These are phyloP conservation scores for Gnomoniopsis sp. DNA, from an alignment of 2,329 filamentous ascomycete species.

Conservation along the genomic window DNA sequence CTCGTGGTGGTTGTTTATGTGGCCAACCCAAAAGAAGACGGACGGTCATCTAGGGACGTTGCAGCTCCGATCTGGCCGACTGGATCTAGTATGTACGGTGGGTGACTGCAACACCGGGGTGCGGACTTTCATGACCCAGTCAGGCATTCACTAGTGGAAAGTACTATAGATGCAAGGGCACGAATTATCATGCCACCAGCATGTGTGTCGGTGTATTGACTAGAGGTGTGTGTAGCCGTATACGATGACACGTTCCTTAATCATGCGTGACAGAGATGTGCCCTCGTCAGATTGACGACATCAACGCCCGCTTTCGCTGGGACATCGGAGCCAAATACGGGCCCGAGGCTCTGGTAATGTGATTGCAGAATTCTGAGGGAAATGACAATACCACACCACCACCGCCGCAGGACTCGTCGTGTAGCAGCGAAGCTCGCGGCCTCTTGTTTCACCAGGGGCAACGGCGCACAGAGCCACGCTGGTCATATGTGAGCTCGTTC, in stretches of 20 bases:
- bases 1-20: not conserved
- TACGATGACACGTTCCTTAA: not conserved
- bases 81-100: no score
- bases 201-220: no score
- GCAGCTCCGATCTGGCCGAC: not conserved
- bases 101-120: not conserved
- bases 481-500: slow-evolving; percentile 3
- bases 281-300: not conserved
- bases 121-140: not conserved
- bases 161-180: no score
- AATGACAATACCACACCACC: not conserved
- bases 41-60: not conserved
- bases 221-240: no score
- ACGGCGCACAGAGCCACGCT: not conserved
- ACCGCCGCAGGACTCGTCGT: no score
- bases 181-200: no score
- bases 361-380: not conserved
- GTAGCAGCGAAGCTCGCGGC: not conserved
- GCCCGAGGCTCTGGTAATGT: not conserved
- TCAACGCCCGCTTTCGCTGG: not conserved
- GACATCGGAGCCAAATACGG: not conserved
- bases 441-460: not conserved
- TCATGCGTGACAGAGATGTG: not conserved
- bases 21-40: not conserved
- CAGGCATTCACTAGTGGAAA: no score